Percentiles rank a stretch among this genome's conserved stretches.
Conservation (phyloP, 2,329 filamentous ascomycete species). For the Claviceps maximensis region DNA sequence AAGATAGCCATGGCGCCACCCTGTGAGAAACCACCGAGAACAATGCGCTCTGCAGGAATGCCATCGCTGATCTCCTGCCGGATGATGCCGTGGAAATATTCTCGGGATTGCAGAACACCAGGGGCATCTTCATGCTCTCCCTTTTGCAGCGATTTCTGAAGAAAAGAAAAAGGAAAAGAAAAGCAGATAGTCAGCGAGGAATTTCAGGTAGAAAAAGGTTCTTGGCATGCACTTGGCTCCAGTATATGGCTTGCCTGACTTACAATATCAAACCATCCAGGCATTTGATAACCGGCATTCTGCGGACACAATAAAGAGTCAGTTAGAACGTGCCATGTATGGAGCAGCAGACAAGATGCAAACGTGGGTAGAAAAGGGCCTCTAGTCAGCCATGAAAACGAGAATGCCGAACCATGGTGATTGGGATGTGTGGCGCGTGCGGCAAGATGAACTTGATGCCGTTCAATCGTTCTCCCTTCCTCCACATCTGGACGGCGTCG, state of each 20-base stretch:
- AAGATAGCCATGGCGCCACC: constrained; percentile 78
- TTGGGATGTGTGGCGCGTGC: constrained; percentile 74
- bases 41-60: constrained; percentile 67
- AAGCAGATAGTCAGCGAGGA: neutral
- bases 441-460: constrained; percentile 93
- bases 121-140: constrained; percentile 45
- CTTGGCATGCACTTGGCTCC: neutral
- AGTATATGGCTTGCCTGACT: constrained; percentile 7
- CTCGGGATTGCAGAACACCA: constrained; percentile 47
- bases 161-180: neutral
- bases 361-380: neutral
- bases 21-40: constrained; percentile 72
- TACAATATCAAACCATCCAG: constrained; percentile 78
- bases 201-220: neutral
- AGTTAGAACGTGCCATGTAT: neutral
- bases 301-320: constrained; percentile 18
- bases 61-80: constrained; percentile 65
- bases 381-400: neutral
- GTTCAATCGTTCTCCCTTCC: constrained; percentile 63
- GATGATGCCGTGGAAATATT: constrained; percentile 66
- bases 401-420: constrained; percentile 44
- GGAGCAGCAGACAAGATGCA: neutral
- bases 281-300: constrained; percentile 70
- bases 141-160: constrained; percentile 21
- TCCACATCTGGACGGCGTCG: constrained; percentile 76